These are phyloP conservation scores for Cucumis melo DNA, from an alignment of 306 rosid genomes.

Conservation along the genomic window DNA sequence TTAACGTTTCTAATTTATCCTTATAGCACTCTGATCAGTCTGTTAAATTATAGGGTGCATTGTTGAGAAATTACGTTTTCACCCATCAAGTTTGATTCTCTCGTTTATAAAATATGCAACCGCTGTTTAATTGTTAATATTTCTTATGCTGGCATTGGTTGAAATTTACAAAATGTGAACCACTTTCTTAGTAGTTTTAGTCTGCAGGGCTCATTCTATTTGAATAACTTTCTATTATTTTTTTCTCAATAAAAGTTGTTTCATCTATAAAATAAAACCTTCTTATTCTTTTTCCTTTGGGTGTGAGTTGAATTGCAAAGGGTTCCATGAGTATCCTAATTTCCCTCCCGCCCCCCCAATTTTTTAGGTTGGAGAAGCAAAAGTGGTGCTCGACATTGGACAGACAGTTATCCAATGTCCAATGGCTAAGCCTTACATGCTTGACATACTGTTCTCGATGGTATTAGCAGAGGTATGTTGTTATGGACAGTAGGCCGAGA, in stretches of 20 bases:
- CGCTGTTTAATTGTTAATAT: neutral
- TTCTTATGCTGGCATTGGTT: neutral
- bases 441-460: constrained; percentile 88
- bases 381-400: constrained; percentile 68
- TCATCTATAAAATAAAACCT: neutral
- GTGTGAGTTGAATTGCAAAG: neutral
- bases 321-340: neutral
- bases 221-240: too few relatives aligned
- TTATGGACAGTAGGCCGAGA: constrained; percentile 22
- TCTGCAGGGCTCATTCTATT: neutral
- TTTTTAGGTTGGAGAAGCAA: constrained; percentile 77
- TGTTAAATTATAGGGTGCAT: neutral
- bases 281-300: neutral
- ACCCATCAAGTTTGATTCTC: neutral
- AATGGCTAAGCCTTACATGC: constrained; percentile 65
- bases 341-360: neutral
- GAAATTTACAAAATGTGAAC: neutral
- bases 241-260: too few relatives aligned
- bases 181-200: neutral
- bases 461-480: constrained; percentile 87
- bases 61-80: neutral
- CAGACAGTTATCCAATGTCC: constrained; percentile 49
- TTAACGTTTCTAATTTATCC: neutral
- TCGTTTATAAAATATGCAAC: neutral
- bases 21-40: neutral